Evolutionary conservation across 2,329 filamentous ascomycete genomes (phyloP).

Genomic region (Cadophora sp.): DNA sequence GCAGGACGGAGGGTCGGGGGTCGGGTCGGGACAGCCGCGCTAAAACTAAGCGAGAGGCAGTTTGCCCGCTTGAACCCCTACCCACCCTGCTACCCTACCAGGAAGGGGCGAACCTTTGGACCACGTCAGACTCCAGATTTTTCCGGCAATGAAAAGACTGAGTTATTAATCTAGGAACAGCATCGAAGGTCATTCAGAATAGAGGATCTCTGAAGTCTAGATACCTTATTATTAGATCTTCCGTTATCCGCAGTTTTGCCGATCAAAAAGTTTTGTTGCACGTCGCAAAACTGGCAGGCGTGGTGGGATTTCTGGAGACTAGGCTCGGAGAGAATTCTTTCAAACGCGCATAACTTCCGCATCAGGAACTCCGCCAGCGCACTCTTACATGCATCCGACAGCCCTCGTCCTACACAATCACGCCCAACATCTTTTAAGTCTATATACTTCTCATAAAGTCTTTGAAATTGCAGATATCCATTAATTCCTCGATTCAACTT

Average conservation of each 20-base stretch:
- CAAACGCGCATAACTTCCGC: conserved; percentile 36
- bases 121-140: conserved; percentile 1
- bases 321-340: conserved; percentile 26
- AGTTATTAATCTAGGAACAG: too few species aligned
- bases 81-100: conserved; percentile 6
- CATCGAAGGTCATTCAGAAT: background rate
- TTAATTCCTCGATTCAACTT: conserved; percentile 6
- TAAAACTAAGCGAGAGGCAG: background rate
- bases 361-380: conserved; percentile 34
- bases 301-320: conserved; percentile 10
- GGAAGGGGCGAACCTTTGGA: conserved; percentile 1
- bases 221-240: background rate
- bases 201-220: background rate
- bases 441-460: background rate
- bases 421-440: conserved; percentile 40
- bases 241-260: conserved; percentile 3
- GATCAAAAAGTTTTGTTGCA: conserved; percentile 33
- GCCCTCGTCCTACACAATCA: conserved; percentile 23
- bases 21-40: background rate
- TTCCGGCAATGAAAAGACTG: background rate
- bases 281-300: conserved; percentile 23
- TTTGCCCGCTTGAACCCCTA: conserved; percentile 7
- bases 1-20: background rate
- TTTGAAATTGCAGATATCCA: conserved; percentile 4
- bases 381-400: conserved; percentile 35